These are phyloP conservation scores for Malassezia arunalokei DNA, from an alignment of 1,284 basidiomycete species.

Conservation along the genomic window DNA sequence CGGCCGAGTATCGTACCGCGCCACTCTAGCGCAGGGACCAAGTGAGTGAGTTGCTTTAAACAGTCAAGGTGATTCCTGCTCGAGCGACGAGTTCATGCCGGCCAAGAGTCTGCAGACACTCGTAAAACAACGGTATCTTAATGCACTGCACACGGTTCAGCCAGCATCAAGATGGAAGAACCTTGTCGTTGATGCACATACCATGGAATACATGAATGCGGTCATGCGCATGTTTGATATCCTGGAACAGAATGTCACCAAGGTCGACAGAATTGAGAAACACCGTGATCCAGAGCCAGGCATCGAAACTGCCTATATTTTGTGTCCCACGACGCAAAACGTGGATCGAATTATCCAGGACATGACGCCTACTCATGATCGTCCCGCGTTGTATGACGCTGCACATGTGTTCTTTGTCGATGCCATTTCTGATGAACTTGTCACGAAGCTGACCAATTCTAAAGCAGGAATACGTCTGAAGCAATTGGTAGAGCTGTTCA, in stretches of 20 bases:
- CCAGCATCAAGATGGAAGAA: slow-evolving; percentile 66
- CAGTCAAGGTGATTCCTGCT: neutral
- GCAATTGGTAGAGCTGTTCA: slow-evolving; percentile 43
- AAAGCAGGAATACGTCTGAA: slow-evolving; percentile 34
- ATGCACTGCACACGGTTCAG: slow-evolving; percentile 39
- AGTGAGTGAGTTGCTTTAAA: neutral
- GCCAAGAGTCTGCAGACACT: slow-evolving; percentile 16
- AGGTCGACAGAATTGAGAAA: slow-evolving; percentile 42
- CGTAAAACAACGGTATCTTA: slow-evolving; percentile 27
- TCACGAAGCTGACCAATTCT: slow-evolving; percentile 38
- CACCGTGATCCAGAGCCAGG: slow-evolving; percentile 23
- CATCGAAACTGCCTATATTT: slow-evolving; percentile 55
- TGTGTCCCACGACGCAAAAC: slow-evolving; percentile 89
- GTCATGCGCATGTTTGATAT: slow-evolving; percentile 68
- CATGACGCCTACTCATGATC: slow-evolving; percentile 22
- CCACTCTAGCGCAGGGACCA: slow-evolving; percentile 11
- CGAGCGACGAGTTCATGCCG: slow-evolving; percentile 9
- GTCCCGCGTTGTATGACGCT: slow-evolving; percentile 59
- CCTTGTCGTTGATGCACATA: slow-evolving; percentile 84
- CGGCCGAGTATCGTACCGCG: slow-evolving; percentile 1
- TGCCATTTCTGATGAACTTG: slow-evolving; percentile 30
- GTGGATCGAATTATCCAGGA: slow-evolving; percentile 67
- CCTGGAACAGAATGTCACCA: slow-evolving; percentile 39
- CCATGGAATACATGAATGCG: slow-evolving; percentile 68
- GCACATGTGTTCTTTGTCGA: slow-evolving; percentile 94